These are phyloP conservation scores for Cystobasidium tubakii DNA, from an alignment of 768 basidiomycete genomes.

Conservation along the genomic window DNA sequence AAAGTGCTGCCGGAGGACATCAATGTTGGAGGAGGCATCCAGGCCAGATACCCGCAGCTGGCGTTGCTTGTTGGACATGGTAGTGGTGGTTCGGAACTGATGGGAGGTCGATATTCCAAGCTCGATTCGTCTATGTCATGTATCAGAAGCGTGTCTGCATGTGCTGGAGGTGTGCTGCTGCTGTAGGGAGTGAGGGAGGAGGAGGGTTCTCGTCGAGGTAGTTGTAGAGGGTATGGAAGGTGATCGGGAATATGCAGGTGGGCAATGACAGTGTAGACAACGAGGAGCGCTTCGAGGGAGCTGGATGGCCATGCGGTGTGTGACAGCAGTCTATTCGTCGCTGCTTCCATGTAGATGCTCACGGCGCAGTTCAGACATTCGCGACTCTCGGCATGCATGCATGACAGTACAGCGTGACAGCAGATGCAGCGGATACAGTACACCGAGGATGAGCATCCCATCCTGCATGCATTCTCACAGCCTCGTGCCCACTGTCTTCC, in stretches of 20 bases:
- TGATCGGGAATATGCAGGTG: not conserved
- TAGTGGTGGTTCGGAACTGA: not conserved
- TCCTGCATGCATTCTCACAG: too few species aligned
- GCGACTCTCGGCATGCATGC: too few species aligned
- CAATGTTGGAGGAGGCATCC: not conserved
- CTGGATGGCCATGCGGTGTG: too few species aligned
- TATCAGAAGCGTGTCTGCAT: not conserved
- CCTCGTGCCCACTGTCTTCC: too few species aligned
- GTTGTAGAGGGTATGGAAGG: not conserved
- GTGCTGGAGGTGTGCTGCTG: not conserved
- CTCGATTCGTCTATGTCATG: not conserved
- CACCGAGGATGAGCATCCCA: too few species aligned
- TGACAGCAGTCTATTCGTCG: too few species aligned
- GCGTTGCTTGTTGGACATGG: constrained; percentile 10
- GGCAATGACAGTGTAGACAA: too few species aligned
- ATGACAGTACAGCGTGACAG: too few species aligned
- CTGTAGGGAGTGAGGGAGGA: not conserved
- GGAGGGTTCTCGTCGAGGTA: not conserved
- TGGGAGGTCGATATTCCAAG: not conserved
- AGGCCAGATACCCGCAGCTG: not conserved
- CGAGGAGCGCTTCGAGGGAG: too few species aligned
- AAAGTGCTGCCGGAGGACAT: not conserved
- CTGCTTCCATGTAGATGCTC: too few species aligned
- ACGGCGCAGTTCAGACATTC: too few species aligned
- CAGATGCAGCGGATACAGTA: too few species aligned